These are phyloP conservation scores for Lasiosphaeria ovina DNA, from an alignment of 495 filamentous ascomycete species.

Conservation along the genomic window DNA sequence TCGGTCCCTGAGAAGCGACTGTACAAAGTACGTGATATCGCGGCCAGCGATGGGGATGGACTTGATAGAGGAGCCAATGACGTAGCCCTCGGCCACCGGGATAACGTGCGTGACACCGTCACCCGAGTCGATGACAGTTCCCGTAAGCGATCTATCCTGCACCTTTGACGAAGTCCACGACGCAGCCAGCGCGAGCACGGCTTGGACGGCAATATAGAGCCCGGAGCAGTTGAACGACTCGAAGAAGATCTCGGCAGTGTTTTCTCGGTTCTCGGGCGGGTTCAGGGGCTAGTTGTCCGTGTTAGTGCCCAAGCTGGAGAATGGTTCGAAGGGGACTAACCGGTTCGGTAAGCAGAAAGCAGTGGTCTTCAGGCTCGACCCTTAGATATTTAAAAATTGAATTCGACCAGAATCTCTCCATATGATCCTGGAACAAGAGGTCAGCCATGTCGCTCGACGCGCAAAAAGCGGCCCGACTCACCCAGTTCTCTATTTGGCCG, in stretches of 20 bases:
- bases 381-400: constrained; percentile 99
- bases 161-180: constrained; percentile 99
- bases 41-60: constrained; percentile 96
- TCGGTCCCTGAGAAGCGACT: constrained; percentile 90
- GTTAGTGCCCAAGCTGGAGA: constrained; percentile 16
- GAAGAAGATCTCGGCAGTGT: constrained; percentile 99
- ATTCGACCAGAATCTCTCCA: constrained; percentile 99
- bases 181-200: constrained; percentile 90
- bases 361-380: constrained; percentile 96
- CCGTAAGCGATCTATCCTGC: constrained; percentile 92
- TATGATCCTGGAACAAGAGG: constrained; percentile 68
- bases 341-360: constrained; percentile 96
- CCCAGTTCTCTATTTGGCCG: constrained; percentile 98
- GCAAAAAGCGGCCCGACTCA: constrained; percentile 32
- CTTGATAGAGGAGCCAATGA: constrained; percentile 98
- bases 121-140: constrained; percentile 96
- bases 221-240: constrained; percentile 99
- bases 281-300: constrained; percentile 73
- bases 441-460: background rate
- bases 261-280: constrained; percentile 97
- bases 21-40: constrained; percentile 98
- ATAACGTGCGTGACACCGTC: constrained; percentile 99
- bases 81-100: constrained; percentile 96
- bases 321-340: constrained; percentile 47
- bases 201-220: constrained; percentile 97